A percentile compares a stretch with the other conserved stretches of the same genome.
Evolutionary conservation across 768 basidiomycete genomes (phyloP).

Genomic region (Russula emetica): DNA sequence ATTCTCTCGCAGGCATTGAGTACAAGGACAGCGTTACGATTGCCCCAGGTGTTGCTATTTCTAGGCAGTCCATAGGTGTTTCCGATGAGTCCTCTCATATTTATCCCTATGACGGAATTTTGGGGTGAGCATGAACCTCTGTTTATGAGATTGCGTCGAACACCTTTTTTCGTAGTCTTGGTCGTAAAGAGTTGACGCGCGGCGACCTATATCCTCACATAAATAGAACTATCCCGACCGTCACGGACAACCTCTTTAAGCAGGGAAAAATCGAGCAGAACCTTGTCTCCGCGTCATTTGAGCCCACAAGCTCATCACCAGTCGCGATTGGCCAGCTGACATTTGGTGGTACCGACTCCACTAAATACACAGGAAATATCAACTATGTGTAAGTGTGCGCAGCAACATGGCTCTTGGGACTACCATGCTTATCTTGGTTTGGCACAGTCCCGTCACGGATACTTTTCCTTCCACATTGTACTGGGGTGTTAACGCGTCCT

Average conservation of each 20-base stretch:
- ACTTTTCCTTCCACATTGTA: too few relatives aligned
- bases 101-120: constrained; percentile 54
- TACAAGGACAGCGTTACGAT: constrained; percentile 53
- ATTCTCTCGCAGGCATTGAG: constrained; percentile 28
- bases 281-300: constrained; percentile 35
- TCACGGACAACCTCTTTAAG: constrained; percentile 42
- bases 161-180: constrained; percentile 43
- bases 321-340: constrained; percentile 37
- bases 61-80: constrained; percentile 60
- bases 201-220: constrained; percentile 34
- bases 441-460: too few relatives aligned
- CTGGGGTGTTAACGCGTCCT: too few relatives aligned
- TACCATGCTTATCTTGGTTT: too few relatives aligned
- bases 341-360: constrained; percentile 36
- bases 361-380: constrained; percentile 35
- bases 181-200: constrained; percentile 52
- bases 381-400: constrained; percentile 30
- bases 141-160: not conserved
- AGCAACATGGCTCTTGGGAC: too few relatives aligned
- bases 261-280: constrained; percentile 32
- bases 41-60: constrained; percentile 46
- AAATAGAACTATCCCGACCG: constrained; percentile 43
- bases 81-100: constrained; percentile 43
- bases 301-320: constrained; percentile 30
- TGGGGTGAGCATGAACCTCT: constrained; percentile 45